Conservation (phyloP, 176 grass and related monocot species). For the Rhynchospora breviuscula region DNA sequence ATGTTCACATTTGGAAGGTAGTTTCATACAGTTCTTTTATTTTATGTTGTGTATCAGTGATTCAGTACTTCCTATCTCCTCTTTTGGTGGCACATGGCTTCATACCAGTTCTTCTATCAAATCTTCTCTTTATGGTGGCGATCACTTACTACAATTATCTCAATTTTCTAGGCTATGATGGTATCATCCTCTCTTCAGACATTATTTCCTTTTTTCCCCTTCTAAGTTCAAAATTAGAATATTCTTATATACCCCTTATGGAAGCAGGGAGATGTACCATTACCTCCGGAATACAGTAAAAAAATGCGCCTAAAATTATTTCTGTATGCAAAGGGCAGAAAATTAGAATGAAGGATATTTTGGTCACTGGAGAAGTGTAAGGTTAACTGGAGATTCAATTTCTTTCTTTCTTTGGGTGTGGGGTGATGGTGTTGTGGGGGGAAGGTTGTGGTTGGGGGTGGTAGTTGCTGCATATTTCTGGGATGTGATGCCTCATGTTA, state of each 20-base stretch:
- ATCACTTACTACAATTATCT: slow-evolving; percentile 96
- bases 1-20: not conserved
- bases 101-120: slow-evolving; percentile 76
- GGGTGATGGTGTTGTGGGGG: not conserved
- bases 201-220: not conserved
- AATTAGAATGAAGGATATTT: not conserved
- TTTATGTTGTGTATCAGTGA: slow-evolving; percentile 40
- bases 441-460: not conserved
- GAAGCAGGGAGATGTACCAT: not conserved
- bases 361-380: not conserved
- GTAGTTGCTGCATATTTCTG: not conserved
- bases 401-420: not conserved
- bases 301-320: not conserved
- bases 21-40: not conserved
- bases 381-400: not conserved
- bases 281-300: not conserved
- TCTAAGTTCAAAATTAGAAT: not conserved
- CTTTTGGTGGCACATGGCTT: slow-evolving; percentile 87
- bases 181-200: slow-evolving; percentile 32
- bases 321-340: not conserved
- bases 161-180: slow-evolving; percentile 97
- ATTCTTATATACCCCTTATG: not conserved
- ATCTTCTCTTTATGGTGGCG: slow-evolving; percentile 77
- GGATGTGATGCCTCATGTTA: not conserved
- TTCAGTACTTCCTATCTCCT: slow-evolving; percentile 92